Evolutionary conservation across 306 rosid species (phyloP).

Genomic region (Biancaea sappan): DNA sequence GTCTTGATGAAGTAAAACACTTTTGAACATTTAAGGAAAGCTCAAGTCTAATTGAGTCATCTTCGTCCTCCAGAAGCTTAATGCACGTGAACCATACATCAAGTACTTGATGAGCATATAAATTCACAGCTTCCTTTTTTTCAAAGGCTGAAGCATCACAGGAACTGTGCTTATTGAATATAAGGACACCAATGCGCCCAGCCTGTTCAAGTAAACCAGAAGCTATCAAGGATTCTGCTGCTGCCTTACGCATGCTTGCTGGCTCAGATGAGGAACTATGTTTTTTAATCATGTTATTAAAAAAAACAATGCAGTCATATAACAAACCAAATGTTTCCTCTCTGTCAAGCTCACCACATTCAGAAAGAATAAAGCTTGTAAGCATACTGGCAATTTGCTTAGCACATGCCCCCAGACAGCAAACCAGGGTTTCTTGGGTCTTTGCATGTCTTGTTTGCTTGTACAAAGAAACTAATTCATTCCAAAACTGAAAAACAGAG

Average conservation of each 20-base stretch:
- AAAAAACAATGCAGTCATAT: conserved; percentile 58
- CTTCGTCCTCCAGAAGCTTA: conserved; percentile 93
- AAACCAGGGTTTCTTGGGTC: conserved; percentile 67
- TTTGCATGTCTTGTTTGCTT: conserved; percentile 73
- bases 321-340: conserved; percentile 40
- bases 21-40: conserved; percentile 72
- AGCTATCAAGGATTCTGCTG: conserved; percentile 78
- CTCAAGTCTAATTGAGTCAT: conserved; percentile 66
- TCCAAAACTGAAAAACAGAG: conserved; percentile 72
- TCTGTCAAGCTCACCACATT: conserved; percentile 34
- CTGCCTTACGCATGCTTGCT: conserved; percentile 75
- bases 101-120: conserved; percentile 67
- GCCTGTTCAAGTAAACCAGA: conserved; percentile 92
- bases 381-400: conserved; percentile 60
- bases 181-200: conserved; percentile 47
- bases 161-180: conserved; percentile 45
- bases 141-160: conserved; percentile 39
- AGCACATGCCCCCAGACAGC: conserved; percentile 76
- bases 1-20: conserved; percentile 56
- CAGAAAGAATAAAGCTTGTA: conserved; percentile 50
- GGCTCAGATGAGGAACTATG: conserved; percentile 74
- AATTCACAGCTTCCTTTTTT: conserved; percentile 55
- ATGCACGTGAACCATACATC: conserved; percentile 85
- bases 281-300: conserved; percentile 55
- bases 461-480: conserved; percentile 64